A percentile compares a stretch with the other conserved stretches of the same genome.
Evolutionary conservation across 164 flowering plant species (phyloP).

Genomic region (Akebia trifoliata): DNA sequence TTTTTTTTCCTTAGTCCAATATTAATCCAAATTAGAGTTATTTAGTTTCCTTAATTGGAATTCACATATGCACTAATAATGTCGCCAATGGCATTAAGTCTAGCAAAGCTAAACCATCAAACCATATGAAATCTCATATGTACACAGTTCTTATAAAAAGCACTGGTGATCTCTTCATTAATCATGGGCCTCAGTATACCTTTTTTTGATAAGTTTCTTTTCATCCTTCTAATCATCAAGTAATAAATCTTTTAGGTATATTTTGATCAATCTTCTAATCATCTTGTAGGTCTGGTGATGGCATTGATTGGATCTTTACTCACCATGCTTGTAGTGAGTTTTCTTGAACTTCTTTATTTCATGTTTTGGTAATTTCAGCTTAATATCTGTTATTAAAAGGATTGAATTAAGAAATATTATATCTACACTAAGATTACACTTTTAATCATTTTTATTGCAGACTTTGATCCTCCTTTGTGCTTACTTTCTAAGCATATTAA

Average conservation of each 20-base stretch:
- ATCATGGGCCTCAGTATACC: slow-evolving; percentile 71
- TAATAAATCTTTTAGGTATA: no score
- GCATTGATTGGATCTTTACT: slow-evolving; percentile 87
- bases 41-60: slow-evolving; percentile 47
- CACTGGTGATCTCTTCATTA: slow-evolving; percentile 75
- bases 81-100: slow-evolving; percentile 85
- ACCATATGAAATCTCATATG: slow-evolving; percentile 45
- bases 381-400: no score
- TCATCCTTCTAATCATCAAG: neutral
- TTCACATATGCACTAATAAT: slow-evolving; percentile 81
- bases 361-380: neutral
- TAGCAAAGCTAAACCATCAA: slow-evolving; percentile 89
- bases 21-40: no score
- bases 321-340: slow-evolving; percentile 95
- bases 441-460: slow-evolving; percentile 30
- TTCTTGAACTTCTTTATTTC: neutral
- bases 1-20: no score
- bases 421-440: no score
- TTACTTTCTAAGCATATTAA: slow-evolving; percentile 76
- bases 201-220: slow-evolving; percentile 64
- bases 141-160: slow-evolving; percentile 69
- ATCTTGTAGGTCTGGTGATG: slow-evolving; percentile 69
- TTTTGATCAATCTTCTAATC: neutral
- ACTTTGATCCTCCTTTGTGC: slow-evolving; percentile 84
- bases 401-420: no score